Base-by-base conservation (phyloP, 176 grass and related monocot species). In the Hsuehochloa calcarea region DNA sequence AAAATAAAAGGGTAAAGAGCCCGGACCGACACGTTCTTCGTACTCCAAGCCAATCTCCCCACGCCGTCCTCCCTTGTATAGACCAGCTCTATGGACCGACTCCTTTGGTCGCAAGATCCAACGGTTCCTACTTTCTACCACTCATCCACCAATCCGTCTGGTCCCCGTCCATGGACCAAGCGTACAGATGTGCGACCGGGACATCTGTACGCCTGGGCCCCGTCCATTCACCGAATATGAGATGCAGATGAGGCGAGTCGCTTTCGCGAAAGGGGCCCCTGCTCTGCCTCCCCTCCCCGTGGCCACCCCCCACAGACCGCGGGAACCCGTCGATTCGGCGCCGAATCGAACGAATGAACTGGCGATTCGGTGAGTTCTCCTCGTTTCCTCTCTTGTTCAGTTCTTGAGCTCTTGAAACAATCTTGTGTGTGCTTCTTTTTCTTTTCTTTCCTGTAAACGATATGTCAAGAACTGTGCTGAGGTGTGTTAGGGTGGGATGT, bases 241-340 rank as follows among this genome's bases (percentile, higher is more conserved):
- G 58, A 72, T 10, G 62, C n/a, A 74, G 85, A 76, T 44, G 61
- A 27, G 41, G 11, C 0, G 61, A 20, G 82, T 85, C 77, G 77
- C 70, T 61, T 1, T 85, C 83, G 40, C 80, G 84, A 84, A 84
- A 87, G 85, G 61, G 60, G 75, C 69, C 43, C 67, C 17, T 67
- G 75, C 74, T 75, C 85, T 90, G 89, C 79, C 44, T 13, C 26
- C 58, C 15, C 1, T 27, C 22, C 60, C 44, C 59, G 79, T 90
- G 83, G 88, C 79, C 83, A 31, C 47, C 16, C 61, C 25, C 12
- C n/a, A 11, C 10, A 85, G 17, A 70, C 74, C 17, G 74, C 50
- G 65, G 6, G 50, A 47, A 31, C 52, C 20, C 40, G 22, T 74
- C 43, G 68, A 35, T 20, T 39, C 58, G 44, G 68, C 29, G 31